Conservation (phyloP, 2,329 filamentous ascomycete genomes). For the Hirsutella minnesotensis region DNA sequence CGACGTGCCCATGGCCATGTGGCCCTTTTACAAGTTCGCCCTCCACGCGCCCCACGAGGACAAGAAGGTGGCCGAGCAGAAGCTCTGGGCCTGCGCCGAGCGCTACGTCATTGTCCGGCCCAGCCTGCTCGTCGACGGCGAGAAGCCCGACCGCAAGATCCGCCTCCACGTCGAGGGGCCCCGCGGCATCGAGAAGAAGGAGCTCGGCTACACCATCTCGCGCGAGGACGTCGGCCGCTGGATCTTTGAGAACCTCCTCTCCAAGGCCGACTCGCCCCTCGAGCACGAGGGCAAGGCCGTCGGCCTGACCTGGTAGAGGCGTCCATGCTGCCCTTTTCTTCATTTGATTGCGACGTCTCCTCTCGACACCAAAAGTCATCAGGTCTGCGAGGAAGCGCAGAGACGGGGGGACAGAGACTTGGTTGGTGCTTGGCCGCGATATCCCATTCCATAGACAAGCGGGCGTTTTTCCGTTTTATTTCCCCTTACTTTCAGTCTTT, state of each 20-base stretch:
- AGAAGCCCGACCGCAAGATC: conserved; percentile 10
- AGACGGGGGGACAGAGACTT: too few relatives aligned
- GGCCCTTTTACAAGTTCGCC: conserved; percentile 30
- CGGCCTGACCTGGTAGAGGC: conserved; percentile 15
- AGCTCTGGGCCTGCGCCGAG: conserved; percentile 16
- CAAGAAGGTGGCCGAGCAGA: conserved; percentile 34
- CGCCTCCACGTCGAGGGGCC: conserved; percentile 21
- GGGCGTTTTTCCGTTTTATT: conserved; percentile 12
- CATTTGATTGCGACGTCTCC: too few relatives aligned
- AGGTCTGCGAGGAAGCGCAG: too few relatives aligned
- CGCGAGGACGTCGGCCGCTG: conserved; percentile 29
- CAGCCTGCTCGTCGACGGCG: conserved; percentile 20
- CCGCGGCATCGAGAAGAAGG: conserved; percentile 19
- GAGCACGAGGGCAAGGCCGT: conserved; percentile 17
- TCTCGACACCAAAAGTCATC: too few relatives aligned
- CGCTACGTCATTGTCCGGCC: conserved; percentile 25
- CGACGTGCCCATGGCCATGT: conserved; percentile 24
- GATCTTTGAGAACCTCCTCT: conserved; percentile 25
- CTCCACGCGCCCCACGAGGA: conserved; percentile 32
- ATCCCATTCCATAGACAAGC: conserved; percentile 9
- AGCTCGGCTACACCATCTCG: conserved; percentile 28
- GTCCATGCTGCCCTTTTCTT: too few relatives aligned
- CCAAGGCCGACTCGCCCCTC: conserved; percentile 2
- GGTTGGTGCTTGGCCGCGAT: not conserved
- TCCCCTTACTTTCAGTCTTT: too few relatives aligned